Evolutionary conservation across 1,284 basidiomycete species (phyloP).

Genomic region (Boletus calvinii): DNA sequence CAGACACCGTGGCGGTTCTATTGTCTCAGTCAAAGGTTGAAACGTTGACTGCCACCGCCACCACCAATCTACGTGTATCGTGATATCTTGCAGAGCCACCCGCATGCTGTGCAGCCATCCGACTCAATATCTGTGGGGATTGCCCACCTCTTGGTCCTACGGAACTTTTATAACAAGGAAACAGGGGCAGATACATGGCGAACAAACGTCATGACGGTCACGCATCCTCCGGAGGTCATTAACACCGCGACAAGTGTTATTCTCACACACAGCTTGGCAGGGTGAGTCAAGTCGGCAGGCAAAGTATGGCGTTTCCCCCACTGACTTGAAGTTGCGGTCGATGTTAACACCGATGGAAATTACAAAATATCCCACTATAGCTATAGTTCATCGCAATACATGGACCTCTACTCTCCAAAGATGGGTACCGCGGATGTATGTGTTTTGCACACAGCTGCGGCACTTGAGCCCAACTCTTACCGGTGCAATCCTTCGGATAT

Average conservation of each 20-base stretch:
- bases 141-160: background rate
- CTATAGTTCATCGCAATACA: conserved; percentile 12
- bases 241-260: conserved; percentile 7
- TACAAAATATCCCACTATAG: conserved; percentile 22
- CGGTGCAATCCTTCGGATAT: conserved; percentile 7
- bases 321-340: conserved; percentile 21
- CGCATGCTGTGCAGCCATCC: conserved; percentile 15
- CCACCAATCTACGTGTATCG: conserved; percentile 1
- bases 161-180: background rate
- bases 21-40: background rate
- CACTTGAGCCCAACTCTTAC: conserved; percentile 11
- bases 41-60: conserved; percentile 1
- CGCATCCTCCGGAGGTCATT: conserved; percentile 17
- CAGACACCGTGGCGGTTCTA: background rate
- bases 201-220: conserved; percentile 3
- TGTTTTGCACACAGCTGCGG: conserved; percentile 24
- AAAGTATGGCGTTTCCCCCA: conserved; percentile 29
- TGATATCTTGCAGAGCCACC: background rate
- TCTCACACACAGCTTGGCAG: conserved; percentile 36
- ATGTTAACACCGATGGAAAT: conserved; percentile 22
- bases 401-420: conserved; percentile 19
- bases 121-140: background rate
- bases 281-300: conserved; percentile 31
- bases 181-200: background rate
- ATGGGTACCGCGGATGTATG: conserved; percentile 12